Conservation (phyloP, 331 rosid species). For the Quercus lobata region DNA sequence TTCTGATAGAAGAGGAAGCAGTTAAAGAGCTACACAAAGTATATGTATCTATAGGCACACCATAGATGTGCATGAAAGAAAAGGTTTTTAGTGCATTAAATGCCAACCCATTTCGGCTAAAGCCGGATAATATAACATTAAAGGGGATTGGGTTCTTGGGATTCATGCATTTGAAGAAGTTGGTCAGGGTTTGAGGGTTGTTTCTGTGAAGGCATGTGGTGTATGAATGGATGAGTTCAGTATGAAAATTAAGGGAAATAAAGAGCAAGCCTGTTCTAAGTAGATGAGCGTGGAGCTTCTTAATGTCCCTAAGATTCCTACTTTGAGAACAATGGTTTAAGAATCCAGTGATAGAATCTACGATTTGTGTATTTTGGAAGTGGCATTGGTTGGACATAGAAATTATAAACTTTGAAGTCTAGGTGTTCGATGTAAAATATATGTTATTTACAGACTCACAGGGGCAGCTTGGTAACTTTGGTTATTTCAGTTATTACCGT, state of each 20-base stretch:
- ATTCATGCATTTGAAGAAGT: slow-evolving; percentile 53
- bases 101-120: slow-evolving; percentile 39
- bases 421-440: neutral
- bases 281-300: slow-evolving; percentile 55
- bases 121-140: slow-evolving; percentile 45
- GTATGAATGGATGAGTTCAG: slow-evolving; percentile 47
- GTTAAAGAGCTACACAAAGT: slow-evolving; percentile 58
- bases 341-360: slow-evolving; percentile 22
- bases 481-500: no score
- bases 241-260: slow-evolving; percentile 29
- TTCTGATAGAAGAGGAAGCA: slow-evolving; percentile 43
- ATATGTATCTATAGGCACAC: slow-evolving; percentile 53
- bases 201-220: slow-evolving; percentile 21
- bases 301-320: slow-evolving; percentile 33
- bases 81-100: slow-evolving; percentile 42
- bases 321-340: slow-evolving; percentile 30
- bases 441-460: no score
- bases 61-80: slow-evolving; percentile 61
- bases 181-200: slow-evolving; percentile 18
- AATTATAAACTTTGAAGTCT: neutral
- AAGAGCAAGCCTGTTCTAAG: slow-evolving; percentile 47
- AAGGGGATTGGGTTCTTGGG: slow-evolving; percentile 42
- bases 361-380: neutral
- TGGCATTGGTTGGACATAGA: slow-evolving; percentile 26
- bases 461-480: no score